Evolutionary conservation across 805 yeast genomes (phyloP), one percentile per base, ranked within the genome.

Genomic region (Candida ortonii): DNA sequence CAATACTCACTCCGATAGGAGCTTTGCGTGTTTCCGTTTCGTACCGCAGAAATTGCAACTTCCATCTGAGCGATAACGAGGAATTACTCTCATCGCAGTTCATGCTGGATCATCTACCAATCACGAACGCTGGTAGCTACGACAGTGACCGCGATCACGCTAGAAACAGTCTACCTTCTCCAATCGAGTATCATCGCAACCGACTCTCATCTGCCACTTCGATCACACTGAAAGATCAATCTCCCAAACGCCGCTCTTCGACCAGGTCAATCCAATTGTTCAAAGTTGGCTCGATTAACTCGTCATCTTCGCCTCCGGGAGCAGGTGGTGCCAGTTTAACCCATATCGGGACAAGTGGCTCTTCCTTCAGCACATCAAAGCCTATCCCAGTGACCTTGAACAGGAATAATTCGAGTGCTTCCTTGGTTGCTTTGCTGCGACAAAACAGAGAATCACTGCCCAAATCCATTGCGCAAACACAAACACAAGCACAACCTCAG

Each of bases 1-100:
- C 95, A 0, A 75, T 93, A 3, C 68, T 72, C 36, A 86, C 96
- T 0, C 77, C 83, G 6, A 66, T 76, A 28, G 98, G 98, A 0
- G 65, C 80, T 1, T 59, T 90, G 33, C 70, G 76, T 39, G 71
- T 85, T 6, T 77, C 93, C 0, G 93, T 86, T 1, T 81, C 94
- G 2, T 90, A 84, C 51, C 70, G 98, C 37, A 70, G 67, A 24
- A 82, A 87, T 52, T 69, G 78, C 43, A 71, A 75, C 29, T 90
- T 90, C 59, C 63, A 71, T 24, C 63, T 87, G 8, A 75, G 70
- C 42, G 87, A 80, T 47, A 74, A 75, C 25, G 93, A 84, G 49
- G 78, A 76, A 38, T 57, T 78, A 5, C 57, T 81, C 16, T 73
- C 84, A 5, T 69, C 69, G 5, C 53, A 48, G 29, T 44, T 52